phyloP scores from a whole-genome alignment of 2,329 filamentous ascomycete genomes.

The Talaromyces sp. region DNA sequence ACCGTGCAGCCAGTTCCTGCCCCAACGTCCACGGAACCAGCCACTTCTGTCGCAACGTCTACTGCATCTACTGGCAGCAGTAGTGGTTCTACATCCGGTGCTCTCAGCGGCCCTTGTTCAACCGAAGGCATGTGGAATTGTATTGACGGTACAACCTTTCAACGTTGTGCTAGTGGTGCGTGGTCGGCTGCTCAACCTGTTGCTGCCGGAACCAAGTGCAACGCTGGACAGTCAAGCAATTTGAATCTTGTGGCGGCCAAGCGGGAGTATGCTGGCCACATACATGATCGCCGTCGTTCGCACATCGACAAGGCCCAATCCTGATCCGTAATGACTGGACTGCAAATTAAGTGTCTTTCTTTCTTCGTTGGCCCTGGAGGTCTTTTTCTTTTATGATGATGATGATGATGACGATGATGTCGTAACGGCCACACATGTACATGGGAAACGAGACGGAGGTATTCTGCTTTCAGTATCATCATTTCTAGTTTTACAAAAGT shows the following conservation, averaged over 20 bases:
- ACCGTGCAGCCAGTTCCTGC: constrained; percentile 12
- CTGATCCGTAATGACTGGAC: not conserved
- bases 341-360: not conserved
- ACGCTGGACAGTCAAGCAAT: constrained; percentile 30
- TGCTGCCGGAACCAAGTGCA: constrained; percentile 55
- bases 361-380: not conserved
- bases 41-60: not conserved
- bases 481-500: no score
- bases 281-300: constrained; percentile 15
- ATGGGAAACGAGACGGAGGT: not conserved
- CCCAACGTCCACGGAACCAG: not conserved
- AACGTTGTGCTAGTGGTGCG: constrained; percentile 59
- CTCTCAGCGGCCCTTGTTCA: constrained; percentile 46
- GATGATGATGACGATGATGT: not conserved
- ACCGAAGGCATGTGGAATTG: constrained; percentile 60
- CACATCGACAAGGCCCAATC: not conserved
- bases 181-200: constrained; percentile 53
- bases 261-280: constrained; percentile 18
- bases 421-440: not conserved
- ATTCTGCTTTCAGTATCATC: not conserved
- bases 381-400: not conserved
- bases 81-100: constrained; percentile 22
- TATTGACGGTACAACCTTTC: constrained; percentile 54
- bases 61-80: not conserved
- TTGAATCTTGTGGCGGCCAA: constrained; percentile 24